Conservation (phyloP, 1,284 basidiomycete genomes). For the Leccinum griseonigrum region DNA sequence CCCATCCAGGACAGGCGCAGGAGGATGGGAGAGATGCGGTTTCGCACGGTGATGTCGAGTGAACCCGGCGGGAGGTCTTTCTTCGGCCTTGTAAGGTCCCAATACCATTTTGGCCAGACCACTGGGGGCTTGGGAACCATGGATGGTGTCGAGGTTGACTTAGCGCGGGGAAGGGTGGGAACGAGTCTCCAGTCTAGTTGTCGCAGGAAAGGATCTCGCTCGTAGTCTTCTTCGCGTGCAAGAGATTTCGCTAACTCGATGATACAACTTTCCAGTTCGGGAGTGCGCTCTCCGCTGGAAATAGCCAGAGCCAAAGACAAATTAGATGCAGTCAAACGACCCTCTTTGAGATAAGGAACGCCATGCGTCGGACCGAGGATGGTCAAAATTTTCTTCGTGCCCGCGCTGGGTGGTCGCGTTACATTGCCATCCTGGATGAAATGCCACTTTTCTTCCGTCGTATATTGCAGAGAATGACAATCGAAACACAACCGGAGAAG, state of each 20-base stretch:
- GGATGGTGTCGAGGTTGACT: neutral
- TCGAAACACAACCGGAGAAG: constrained; percentile 79
- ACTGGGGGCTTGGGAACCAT: constrained; percentile 28
- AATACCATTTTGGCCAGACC: constrained; percentile 93
- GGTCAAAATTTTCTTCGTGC: constrained; percentile 39
- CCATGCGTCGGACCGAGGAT: constrained; percentile 46
- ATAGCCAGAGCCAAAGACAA: constrained; percentile 42
- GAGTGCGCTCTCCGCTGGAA: constrained; percentile 36
- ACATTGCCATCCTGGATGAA: constrained; percentile 43
- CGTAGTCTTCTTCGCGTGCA: constrained; percentile 20
- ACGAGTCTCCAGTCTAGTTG: constrained; percentile 65
- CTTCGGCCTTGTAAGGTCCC: constrained; percentile 80
- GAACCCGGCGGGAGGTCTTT: constrained; percentile 62
- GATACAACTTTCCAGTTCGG: constrained; percentile 34
- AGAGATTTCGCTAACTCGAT: constrained; percentile 39
- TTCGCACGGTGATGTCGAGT: constrained; percentile 86
- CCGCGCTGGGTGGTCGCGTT: constrained; percentile 37
- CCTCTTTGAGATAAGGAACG: constrained; percentile 38
- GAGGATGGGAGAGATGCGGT: constrained; percentile 81
- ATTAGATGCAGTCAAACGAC: constrained; percentile 39
- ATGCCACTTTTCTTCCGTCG: constrained; percentile 66
- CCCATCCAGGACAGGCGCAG: constrained; percentile 87
- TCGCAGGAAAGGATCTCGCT: constrained; percentile 54
- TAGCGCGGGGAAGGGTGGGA: neutral
- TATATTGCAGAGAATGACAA: constrained; percentile 65